Percentiles rank a stretch among this genome's conserved stretches.
Conservation (phyloP, 306 rosid species). For the Dicorynia guianensis region DNA sequence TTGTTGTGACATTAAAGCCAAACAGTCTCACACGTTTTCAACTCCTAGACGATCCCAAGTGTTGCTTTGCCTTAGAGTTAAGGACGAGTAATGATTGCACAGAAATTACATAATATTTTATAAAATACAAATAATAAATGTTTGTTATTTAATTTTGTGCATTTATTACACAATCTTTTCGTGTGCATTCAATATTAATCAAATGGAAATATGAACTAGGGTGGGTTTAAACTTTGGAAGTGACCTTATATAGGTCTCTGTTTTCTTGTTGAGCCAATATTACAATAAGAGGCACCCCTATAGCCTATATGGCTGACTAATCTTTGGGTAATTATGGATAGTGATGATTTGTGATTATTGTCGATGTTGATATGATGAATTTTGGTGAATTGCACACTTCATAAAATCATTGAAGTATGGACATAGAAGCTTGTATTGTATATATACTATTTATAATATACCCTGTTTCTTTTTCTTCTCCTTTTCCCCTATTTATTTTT, state of each 20-base stretch:
- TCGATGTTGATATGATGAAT: constrained; percentile 28
- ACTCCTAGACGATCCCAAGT: constrained; percentile 12
- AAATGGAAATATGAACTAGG: neutral
- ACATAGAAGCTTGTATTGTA: neutral
- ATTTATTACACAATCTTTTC: no score
- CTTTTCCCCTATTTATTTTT: neutral
- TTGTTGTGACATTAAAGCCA: constrained; percentile 10
- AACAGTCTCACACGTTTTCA: constrained; percentile 9
- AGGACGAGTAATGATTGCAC: no score
- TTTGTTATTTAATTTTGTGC: no score
- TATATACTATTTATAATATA: neutral
- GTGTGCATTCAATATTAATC: no score
- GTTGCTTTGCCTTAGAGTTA: constrained; percentile 5
- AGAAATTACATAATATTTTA: no score
- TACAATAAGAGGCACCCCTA: constrained; percentile 15
- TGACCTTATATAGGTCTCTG: constrained; percentile 7
- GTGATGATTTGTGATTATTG: constrained; percentile 24
- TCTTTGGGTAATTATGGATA: constrained; percentile 2
- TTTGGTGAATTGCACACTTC: constrained; percentile 40
- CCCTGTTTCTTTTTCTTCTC: constrained; percentile 9
- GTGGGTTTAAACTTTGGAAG: constrained; percentile 2
- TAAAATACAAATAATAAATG: no score
- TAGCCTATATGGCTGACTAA: constrained; percentile 18
- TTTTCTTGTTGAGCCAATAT: constrained; percentile 26
- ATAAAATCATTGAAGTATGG: constrained; percentile 7